A percentile compares a stretch with the other conserved stretches of the same genome.
These are phyloP conservation scores for Inga oerstediana DNA, from an alignment of 306 rosid species.

Conservation along the genomic window DNA sequence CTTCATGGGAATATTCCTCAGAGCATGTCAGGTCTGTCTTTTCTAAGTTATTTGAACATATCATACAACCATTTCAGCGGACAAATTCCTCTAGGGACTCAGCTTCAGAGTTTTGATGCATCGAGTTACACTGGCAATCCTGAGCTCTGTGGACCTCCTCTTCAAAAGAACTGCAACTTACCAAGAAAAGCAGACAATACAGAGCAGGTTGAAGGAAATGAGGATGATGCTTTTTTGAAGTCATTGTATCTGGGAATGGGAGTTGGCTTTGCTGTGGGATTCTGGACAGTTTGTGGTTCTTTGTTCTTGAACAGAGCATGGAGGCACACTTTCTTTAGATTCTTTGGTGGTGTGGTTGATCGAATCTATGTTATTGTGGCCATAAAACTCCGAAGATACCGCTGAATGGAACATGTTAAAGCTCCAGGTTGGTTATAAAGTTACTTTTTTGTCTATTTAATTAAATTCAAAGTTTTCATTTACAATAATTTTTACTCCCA, in stretches of 20 bases:
- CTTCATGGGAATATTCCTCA: not conserved
- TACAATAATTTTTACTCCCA: not conserved
- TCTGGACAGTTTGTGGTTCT: not conserved
- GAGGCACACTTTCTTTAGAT: not conserved
- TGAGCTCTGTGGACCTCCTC: not conserved
- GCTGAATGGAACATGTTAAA: not conserved
- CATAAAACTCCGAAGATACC: not conserved
- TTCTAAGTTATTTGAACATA: not conserved
- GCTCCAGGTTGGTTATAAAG: not conserved
- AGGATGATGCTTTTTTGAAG: not conserved
- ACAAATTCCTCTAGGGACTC: not conserved
- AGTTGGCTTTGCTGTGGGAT: constrained; percentile 3
- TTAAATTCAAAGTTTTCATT: not conserved
- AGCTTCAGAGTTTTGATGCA: not conserved
- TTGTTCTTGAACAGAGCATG: not conserved
- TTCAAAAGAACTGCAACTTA: not conserved
- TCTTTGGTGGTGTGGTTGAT: not conserved
- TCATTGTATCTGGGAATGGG: not conserved
- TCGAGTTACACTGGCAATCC: not conserved
- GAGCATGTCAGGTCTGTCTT: not conserved
- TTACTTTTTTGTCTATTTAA: not conserved
- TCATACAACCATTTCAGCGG: not conserved
- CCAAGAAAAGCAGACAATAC: not conserved
- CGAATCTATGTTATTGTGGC: not conserved
- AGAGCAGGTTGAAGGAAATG: not conserved